These are phyloP conservation scores for Tubosaeta brunneosetosa DNA, from an alignment of 768 basidiomycete species.

Conservation along the genomic window DNA sequence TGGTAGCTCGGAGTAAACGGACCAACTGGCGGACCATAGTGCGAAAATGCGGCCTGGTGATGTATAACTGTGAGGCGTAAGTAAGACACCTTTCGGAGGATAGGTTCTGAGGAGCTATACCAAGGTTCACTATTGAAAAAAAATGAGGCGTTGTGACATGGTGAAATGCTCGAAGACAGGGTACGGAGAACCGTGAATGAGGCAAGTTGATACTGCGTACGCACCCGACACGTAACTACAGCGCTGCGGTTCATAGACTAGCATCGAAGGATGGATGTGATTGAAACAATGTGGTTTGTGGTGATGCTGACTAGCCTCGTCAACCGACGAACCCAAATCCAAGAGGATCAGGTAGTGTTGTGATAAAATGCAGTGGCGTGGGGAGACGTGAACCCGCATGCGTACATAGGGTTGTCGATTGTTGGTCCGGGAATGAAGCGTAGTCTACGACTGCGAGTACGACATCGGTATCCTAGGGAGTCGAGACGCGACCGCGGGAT, in stretches of 20 bases:
- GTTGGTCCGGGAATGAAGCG: neutral
- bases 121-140: neutral
- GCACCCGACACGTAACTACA: neutral
- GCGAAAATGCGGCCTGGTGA: neutral
- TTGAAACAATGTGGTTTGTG: neutral
- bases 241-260: neutral
- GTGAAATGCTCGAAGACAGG: neutral
- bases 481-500: neutral
- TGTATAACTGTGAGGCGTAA: too few relatives aligned
- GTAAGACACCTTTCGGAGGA: neutral
- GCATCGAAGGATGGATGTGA: neutral
- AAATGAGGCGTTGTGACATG: neutral
- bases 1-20: neutral
- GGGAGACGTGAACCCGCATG: neutral
- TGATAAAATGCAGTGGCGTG: neutral
- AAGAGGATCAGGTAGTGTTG: neutral
- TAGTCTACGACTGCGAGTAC: slow-evolving; percentile 2
- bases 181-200: slow-evolving; percentile 1
- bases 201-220: neutral
- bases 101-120: neutral
- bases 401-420: slow-evolving; percentile 2
- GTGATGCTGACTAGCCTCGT: neutral
- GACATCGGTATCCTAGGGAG: neutral
- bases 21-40: neutral
- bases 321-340: neutral